Conservation (phyloP, 75 land plant genomes). For the Selaginella tamariscina region DNA sequence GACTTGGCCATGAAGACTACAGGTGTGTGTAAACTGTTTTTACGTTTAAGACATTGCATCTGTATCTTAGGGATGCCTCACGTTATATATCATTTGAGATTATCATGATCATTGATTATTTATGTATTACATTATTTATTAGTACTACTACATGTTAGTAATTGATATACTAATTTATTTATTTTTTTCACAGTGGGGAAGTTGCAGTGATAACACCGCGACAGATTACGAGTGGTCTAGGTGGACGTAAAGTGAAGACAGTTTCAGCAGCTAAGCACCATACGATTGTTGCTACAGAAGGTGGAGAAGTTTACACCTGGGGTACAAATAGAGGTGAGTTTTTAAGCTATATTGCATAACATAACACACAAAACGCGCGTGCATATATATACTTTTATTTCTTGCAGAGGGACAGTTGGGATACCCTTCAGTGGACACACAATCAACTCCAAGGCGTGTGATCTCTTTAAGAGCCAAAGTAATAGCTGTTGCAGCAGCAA, state of each 20-base stretch:
- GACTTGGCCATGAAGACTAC: conserved; percentile 82
- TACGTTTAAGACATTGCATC: too few relatives aligned
- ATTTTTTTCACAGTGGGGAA: conserved; percentile 68
- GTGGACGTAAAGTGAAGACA: conserved; percentile 49
- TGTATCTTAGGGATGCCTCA: too few relatives aligned
- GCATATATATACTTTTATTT: background rate
- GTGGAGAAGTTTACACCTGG: conserved; percentile 97
- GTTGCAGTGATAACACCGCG: conserved; percentile 96
- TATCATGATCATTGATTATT: too few relatives aligned
- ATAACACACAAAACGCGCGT: background rate
- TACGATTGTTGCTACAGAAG: conserved; percentile 76
- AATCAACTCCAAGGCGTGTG: conserved; percentile 86
- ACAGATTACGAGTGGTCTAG: conserved; percentile 55
- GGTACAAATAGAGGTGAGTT: conserved; percentile 88
- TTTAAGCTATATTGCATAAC: background rate
- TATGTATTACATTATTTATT: too few relatives aligned
- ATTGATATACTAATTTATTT: too few relatives aligned
- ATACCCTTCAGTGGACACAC: conserved; percentile 92
- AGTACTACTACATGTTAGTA: too few relatives aligned
- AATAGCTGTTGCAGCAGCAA: conserved; percentile 86
- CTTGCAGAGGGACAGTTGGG: conserved; percentile 95
- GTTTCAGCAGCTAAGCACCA: conserved; percentile 97
- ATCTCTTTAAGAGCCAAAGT: conserved; percentile 53
- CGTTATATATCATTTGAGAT: too few relatives aligned
- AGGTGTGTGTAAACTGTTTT: too few relatives aligned